A percentile compares a stretch with the other conserved stretches of the same genome.
These are phyloP conservation scores for Sporothrix pallida DNA, from an alignment of 2,329 filamentous ascomycete species.

Conservation along the genomic window DNA sequence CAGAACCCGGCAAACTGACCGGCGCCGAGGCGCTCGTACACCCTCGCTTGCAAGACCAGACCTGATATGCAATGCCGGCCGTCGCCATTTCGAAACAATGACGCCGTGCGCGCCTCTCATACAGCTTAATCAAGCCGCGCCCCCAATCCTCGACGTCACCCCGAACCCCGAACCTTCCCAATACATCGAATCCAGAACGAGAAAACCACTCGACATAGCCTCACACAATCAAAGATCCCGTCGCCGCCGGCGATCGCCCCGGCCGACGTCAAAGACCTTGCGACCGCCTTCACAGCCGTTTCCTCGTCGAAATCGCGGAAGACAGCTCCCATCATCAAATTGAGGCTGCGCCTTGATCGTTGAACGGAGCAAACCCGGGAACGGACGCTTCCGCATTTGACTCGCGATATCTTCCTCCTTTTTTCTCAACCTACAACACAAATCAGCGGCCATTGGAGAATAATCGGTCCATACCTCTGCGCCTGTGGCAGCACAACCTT, in stretches of 20 bases:
- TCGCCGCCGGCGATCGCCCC: slow-evolving; percentile 33
- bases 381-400: no score
- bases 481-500: neutral
- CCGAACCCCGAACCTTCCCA: slow-evolving; percentile 4
- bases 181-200: neutral
- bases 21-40: slow-evolving; percentile 14
- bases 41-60: neutral
- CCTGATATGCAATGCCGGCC: slow-evolving; percentile 44
- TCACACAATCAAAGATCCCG: slow-evolving; percentile 34
- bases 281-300: slow-evolving; percentile 23
- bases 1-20: neutral
- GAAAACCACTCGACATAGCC: slow-evolving; percentile 34
- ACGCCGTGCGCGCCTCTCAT: slow-evolving; percentile 50
- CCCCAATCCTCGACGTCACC: slow-evolving; percentile 22
- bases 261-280: slow-evolving; percentile 32
- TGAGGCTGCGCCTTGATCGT: slow-evolving; percentile 19
- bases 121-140: slow-evolving; percentile 42
- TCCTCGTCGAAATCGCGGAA: slow-evolving; percentile 4
- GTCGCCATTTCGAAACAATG: slow-evolving; percentile 50
- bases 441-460: neutral
- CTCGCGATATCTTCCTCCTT: neutral
- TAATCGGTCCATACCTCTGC: neutral
- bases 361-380: neutral
- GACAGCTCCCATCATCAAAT: neutral
- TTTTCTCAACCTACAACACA: neutral